Evolutionary conservation across 1,139 yeast genomes (phyloP).

Genomic region (Groenewaldozyma auringiensis): DNA sequence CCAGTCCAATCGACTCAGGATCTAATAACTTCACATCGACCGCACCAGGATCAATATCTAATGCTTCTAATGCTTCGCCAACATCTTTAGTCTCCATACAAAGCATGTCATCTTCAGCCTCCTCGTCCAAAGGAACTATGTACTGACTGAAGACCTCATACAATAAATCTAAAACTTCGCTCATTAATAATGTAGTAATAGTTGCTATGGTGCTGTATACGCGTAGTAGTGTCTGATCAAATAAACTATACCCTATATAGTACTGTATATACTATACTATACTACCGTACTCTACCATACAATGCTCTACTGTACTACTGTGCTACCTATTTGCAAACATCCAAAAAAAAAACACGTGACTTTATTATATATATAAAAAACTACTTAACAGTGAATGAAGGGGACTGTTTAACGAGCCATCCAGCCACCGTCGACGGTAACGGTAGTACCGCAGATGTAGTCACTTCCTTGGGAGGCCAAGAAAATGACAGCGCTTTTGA

Average conservation of each 20-base stretch:
- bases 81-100: slow-evolving; percentile 18
- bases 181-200: too few relatives aligned
- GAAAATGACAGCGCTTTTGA: slow-evolving; percentile 49
- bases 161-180: slow-evolving; percentile 15
- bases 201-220: too few relatives aligned
- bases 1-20: slow-evolving; percentile 20
- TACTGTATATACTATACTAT: too few relatives aligned
- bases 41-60: slow-evolving; percentile 17
- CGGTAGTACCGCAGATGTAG: slow-evolving; percentile 46
- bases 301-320: too few relatives aligned
- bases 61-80: slow-evolving; percentile 19
- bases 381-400: too few relatives aligned
- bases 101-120: slow-evolving; percentile 19
- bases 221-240: too few relatives aligned
- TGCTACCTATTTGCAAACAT: too few relatives aligned
- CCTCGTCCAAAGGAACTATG: slow-evolving; percentile 19
- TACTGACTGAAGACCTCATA: slow-evolving; percentile 26
- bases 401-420: slow-evolving; percentile 37
- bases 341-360: neutral
- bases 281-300: too few relatives aligned
- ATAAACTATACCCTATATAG: too few relatives aligned
- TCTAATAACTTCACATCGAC: slow-evolving; percentile 16
- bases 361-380: neutral
- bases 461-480: slow-evolving; percentile 45
- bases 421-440: slow-evolving; percentile 56